Evolutionary conservation across 208 protist species (phyloP).

Genomic region (Porcisia hertigi): DNA sequence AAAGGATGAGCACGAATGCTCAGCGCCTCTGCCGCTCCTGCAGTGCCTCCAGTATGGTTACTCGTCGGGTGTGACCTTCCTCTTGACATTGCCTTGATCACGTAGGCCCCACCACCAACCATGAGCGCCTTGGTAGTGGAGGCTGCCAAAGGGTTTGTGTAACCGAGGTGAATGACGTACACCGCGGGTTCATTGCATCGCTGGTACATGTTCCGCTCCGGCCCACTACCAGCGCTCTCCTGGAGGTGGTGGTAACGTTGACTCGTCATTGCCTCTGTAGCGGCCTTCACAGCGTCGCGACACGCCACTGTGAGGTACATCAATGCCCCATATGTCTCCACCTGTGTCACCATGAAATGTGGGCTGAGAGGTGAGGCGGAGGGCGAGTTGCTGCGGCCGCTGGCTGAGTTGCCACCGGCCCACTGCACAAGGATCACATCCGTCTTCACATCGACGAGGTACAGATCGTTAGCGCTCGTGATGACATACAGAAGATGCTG

Average conservation of each 20-base stretch:
- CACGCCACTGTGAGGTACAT: conserved; percentile 35
- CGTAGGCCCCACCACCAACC: conserved; percentile 28
- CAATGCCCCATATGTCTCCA: conserved; percentile 34
- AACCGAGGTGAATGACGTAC: conserved; percentile 37
- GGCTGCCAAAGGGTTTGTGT: conserved; percentile 30
- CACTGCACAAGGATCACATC: conserved; percentile 29
- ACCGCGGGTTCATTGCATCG: conserved; percentile 24
- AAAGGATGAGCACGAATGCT: conserved; percentile 43
- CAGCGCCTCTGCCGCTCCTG: conserved; percentile 2
- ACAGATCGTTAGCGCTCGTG: conserved; percentile 31
- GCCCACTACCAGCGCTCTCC: conserved; percentile 1
- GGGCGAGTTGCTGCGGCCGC: conserved; percentile 11
- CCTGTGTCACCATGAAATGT: conserved; percentile 29
- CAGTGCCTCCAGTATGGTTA: not conserved
- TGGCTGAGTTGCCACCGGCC: conserved; percentile 6
- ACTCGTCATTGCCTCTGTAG: not conserved
- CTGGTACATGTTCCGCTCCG: conserved; percentile 22
- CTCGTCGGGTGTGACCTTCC: not conserved
- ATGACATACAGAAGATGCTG: conserved; percentile 34
- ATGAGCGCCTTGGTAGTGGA: conserved; percentile 15
- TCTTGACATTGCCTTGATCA: conserved; percentile 18
- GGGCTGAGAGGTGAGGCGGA: conserved; percentile 19
- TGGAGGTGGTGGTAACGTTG: not conserved
- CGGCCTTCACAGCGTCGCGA: conserved; percentile 9
- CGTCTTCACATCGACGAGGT: conserved; percentile 31